These are phyloP conservation scores for Chalaropsis ovoidea DNA, from an alignment of 2,329 filamentous ascomycete genomes.

Conservation along the genomic window DNA sequence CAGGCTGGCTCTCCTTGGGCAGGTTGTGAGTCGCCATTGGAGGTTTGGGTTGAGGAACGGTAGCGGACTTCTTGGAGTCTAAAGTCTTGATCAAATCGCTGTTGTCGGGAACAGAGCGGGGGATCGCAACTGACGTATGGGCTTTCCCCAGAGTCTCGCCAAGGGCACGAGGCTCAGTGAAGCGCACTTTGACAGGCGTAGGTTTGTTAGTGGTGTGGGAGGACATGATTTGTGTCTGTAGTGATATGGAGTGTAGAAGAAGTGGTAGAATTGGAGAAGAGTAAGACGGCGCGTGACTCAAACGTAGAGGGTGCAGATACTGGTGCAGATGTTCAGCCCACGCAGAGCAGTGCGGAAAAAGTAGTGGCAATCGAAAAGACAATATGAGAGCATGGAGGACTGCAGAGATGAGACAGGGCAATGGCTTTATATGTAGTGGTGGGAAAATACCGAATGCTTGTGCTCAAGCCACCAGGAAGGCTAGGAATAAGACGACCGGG, in stretches of 20 bases:
- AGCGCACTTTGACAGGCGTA: conserved; percentile 35
- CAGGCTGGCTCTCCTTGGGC: conserved; percentile 49
- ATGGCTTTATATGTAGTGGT: conserved; percentile 10
- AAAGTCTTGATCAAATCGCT: conserved; percentile 9
- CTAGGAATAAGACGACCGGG: neutral
- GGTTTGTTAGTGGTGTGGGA: conserved; percentile 26
- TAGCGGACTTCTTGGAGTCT: conserved; percentile 7
- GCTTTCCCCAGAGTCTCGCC: conserved; percentile 53
- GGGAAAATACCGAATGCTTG: neutral
- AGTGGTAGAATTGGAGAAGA: neutral
- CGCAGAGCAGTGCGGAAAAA: conserved; percentile 85
- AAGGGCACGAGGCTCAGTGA: conserved; percentile 58
- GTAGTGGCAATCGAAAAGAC: conserved; percentile 79
- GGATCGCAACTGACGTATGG: conserved; percentile 28
- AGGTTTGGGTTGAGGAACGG: neutral
- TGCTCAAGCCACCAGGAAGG: neutral
- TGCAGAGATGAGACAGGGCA: neutral
- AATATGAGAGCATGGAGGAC: conserved; percentile 66
- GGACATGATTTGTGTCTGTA: neutral
- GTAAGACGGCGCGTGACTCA: conserved; percentile 35
- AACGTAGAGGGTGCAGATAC: conserved; percentile 64
- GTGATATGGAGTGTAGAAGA: neutral
- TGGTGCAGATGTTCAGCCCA: conserved; percentile 71
- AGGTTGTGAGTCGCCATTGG: conserved; percentile 43
- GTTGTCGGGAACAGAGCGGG: conserved; percentile 35